Conservation (phyloP, 305 asterid genomes). For the Fraxinus angustifolia region DNA sequence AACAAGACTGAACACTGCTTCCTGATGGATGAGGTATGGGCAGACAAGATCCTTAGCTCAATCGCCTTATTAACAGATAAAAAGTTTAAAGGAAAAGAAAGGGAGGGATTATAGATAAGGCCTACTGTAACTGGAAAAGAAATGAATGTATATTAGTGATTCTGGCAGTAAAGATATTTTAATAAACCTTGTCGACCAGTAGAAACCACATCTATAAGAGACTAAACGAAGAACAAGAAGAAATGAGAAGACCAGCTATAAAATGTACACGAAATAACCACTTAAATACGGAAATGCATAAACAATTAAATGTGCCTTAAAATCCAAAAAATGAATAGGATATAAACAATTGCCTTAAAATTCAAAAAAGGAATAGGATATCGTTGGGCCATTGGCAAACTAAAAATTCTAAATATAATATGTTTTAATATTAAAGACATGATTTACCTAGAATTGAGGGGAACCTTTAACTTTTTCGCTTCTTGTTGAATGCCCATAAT, state of each 20-base stretch:
- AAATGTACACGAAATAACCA: not conserved
- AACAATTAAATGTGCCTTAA: conserved; percentile 1
- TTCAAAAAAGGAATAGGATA: not conserved
- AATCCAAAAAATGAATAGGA: not conserved
- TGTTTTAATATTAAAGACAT: conserved; percentile 1
- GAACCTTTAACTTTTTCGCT: conserved; percentile 82
- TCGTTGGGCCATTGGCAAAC: not conserved
- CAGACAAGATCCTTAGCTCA: conserved; percentile 10
- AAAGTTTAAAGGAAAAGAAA: not conserved
- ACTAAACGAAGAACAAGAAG: not conserved
- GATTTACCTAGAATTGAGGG: conserved; percentile 81
- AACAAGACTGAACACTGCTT: not conserved
- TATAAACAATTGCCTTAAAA: not conserved
- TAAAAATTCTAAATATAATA: not conserved
- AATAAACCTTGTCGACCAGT: not conserved
- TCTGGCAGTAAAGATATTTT: not conserved
- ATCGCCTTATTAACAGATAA: not conserved
- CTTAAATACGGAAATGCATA: not conserved
- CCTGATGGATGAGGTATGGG: conserved; percentile 9
- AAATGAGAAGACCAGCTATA: conserved; percentile 7
- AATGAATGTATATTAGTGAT: conserved; percentile 15
- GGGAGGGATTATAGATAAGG: conserved; percentile 4
- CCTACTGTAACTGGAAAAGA: conserved; percentile 5
- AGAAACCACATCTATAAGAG: not conserved
- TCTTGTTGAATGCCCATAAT: conserved; percentile 90